A percentile compares a stretch with the other conserved stretches of the same genome.
Conservation (phyloP, 441 rosid species). For the Melastoma candidum region DNA sequence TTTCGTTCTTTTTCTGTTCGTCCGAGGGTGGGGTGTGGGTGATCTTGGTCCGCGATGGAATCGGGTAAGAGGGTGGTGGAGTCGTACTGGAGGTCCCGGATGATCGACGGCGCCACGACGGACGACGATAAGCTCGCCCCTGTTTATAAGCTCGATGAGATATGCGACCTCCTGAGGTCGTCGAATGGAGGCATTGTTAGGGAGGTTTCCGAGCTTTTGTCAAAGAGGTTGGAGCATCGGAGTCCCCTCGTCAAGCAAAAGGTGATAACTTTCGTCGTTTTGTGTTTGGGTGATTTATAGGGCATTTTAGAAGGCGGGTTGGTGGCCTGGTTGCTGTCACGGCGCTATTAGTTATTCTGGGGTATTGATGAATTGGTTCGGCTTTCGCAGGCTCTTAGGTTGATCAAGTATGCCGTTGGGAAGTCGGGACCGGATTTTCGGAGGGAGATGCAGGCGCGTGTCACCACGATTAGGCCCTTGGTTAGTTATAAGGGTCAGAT, state of each 20-base stretch:
- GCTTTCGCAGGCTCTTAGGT: slow-evolving; percentile 62
- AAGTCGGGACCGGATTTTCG: slow-evolving; percentile 91
- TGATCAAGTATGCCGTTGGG: slow-evolving; percentile 81
- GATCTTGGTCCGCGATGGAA: slow-evolving; percentile 39
- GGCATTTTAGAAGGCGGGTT: background rate
- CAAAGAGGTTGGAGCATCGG: slow-evolving; percentile 83
- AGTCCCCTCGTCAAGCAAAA: slow-evolving; percentile 92
- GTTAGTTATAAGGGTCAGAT: slow-evolving; percentile 80
- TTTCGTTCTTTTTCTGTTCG: background rate
- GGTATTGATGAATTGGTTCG: slow-evolving; percentile 11
- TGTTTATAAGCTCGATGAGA: slow-evolving; percentile 88
- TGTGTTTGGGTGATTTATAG: background rate
- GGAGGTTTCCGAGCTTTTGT: slow-evolving; percentile 71
- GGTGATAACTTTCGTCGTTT: slow-evolving; percentile 25
- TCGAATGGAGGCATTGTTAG: slow-evolving; percentile 72
- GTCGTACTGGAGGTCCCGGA: slow-evolving; percentile 93
- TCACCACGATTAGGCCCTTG: slow-evolving; percentile 74
- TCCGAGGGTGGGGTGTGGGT: background rate
- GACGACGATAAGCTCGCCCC: slow-evolving; percentile 90
- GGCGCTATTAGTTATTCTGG: slow-evolving; percentile 5
- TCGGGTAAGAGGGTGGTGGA: slow-evolving; percentile 99
- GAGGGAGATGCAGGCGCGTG: slow-evolving; percentile 95
- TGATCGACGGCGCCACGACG: slow-evolving; percentile 84
- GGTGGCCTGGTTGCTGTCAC: background rate
- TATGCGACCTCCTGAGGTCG: slow-evolving; percentile 81